Conservation (phyloP, 106 monocot genomes). For the Chionographis japonica region DNA sequence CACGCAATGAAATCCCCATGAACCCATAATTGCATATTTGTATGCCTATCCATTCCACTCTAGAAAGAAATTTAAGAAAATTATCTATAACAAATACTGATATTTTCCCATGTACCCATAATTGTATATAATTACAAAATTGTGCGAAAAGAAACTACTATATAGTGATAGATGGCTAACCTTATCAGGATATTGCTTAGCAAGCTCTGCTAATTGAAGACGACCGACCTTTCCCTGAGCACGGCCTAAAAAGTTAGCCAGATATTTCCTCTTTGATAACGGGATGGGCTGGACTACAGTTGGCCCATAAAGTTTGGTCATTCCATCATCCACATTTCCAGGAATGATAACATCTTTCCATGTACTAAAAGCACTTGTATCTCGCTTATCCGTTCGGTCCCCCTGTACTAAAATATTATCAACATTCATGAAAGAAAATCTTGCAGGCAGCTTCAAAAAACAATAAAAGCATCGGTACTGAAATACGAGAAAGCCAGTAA, state of each 20-base stretch:
- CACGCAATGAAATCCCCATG: no score
- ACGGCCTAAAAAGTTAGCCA: constrained; percentile 94
- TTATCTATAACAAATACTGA: no score
- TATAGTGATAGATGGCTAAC: constrained; percentile 29
- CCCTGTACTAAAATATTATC: constrained; percentile 45
- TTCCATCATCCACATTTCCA: constrained; percentile 94
- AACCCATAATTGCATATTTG: no score
- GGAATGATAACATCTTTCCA: constrained; percentile 99
- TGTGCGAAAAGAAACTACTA: background rate
- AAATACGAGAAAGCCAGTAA: background rate
- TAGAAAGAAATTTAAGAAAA: no score
- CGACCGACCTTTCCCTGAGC: constrained; percentile 91
- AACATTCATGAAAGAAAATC: constrained; percentile 3
- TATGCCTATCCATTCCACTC: no score
- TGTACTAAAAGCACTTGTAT: constrained; percentile 86
- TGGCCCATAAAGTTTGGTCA: constrained; percentile 51
- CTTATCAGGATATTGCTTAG: constrained; percentile 88
- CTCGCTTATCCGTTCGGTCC: constrained; percentile 94
- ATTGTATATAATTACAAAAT: no score
- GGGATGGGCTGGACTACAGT: constrained; percentile 63
- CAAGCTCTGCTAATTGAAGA: constrained; percentile 77
- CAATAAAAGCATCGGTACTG: background rate
- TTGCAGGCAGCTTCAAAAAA: background rate
- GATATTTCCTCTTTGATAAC: constrained; percentile 76
- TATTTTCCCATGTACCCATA: no score